Base-by-base conservation (phyloP, 2,329 filamentous ascomycete species). In the Diaporthe humulicola region DNA sequence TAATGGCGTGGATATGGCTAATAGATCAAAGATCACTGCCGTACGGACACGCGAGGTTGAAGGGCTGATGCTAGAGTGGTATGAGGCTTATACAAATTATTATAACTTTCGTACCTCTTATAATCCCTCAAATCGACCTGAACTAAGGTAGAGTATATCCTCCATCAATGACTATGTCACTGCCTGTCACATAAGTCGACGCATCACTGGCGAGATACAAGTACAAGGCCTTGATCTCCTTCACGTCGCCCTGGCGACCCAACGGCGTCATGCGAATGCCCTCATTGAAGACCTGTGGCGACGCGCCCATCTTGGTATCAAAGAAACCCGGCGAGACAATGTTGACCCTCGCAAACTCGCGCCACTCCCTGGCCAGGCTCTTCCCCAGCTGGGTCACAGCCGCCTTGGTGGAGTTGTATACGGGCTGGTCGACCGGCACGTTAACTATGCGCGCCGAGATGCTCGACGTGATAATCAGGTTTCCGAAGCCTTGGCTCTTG, bases 211-310 rank as follows among this genome's bases (percentile, higher is more conserved):
- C 86, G 40, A 89, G 82, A 78, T 89, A 89, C 50, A 90, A 81
- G 77, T 89, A 90, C 19, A 88, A 81, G 7, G 90, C 91, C 86
- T 92, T 93, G 77, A 93, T 84, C 84, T 93, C 91, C 85, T 91
- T 91, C 4, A 90, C 90, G 79, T 93, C 88, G 36, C 89, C 91
- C 76, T 92, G 87, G 75, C 91, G 87, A 50, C 90, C 87, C 22
- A 89, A 78, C 2, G 84, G 83, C 0, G 88, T 83, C 88, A 90
- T 89, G 1, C 86, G 79, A 58, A 86, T 84, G 1, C 84, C 86
- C 78, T 90, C 88, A 25, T 89, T 86, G 10, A 86, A 76, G 2
- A 83, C 83, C 3, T 73, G 57, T 0, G 84, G 83, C 22, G 84
- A 81, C 0, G 88, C 88, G 0, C 88, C 87, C 84, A 90, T 88